phyloP scores from a whole-genome alignment of 805 yeast genomes.

The Saccharomyces kudriavzevii region DNA sequence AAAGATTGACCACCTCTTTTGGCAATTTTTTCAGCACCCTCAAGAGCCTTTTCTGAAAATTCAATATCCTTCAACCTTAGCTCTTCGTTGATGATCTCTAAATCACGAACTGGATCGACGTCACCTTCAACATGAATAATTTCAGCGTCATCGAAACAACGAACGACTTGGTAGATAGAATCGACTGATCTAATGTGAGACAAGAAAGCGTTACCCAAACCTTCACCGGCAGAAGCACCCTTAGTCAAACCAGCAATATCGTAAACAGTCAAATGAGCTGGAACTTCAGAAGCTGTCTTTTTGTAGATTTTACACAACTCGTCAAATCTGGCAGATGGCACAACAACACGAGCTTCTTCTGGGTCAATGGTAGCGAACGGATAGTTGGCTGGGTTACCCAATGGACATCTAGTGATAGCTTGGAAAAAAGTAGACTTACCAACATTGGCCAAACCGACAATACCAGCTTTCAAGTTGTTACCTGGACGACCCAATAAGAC shows the following conservation, averaged over 20 bases:
- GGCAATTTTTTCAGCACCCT: slow-evolving; percentile 68
- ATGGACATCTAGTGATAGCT: slow-evolving; percentile 64
- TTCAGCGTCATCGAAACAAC: slow-evolving; percentile 96
- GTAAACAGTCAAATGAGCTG: slow-evolving; percentile 85
- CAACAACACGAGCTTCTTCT: slow-evolving; percentile 93
- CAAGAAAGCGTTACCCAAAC: slow-evolving; percentile 95
- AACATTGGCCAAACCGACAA: slow-evolving; percentile 75
- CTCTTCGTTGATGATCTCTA: slow-evolving; percentile 85
- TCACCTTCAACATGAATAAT: slow-evolving; percentile 95
- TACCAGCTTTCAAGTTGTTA: slow-evolving; percentile 48
- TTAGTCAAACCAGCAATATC: slow-evolving; percentile 98
- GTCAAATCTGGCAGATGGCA: slow-evolving; percentile 85
- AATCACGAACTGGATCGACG: slow-evolving; percentile 90
- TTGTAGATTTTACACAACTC: slow-evolving; percentile 62
- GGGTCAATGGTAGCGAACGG: slow-evolving; percentile 91
- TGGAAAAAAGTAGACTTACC: slow-evolving; percentile 78
- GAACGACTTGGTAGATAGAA: slow-evolving; percentile 94
- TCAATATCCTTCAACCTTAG: slow-evolving; percentile 94
- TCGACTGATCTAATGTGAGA: slow-evolving; percentile 96
- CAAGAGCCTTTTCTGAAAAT: slow-evolving; percentile 78
- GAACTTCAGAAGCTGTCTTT: slow-evolving; percentile 78
- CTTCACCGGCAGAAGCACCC: slow-evolving; percentile 96
- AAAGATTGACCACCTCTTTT: slow-evolving; percentile 83
- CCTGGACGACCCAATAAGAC: slow-evolving; percentile 80
- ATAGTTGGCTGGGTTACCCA: slow-evolving; percentile 69